Conservation (phyloP, 495 filamentous ascomycete species). For the Lepidopterella palustris region DNA sequence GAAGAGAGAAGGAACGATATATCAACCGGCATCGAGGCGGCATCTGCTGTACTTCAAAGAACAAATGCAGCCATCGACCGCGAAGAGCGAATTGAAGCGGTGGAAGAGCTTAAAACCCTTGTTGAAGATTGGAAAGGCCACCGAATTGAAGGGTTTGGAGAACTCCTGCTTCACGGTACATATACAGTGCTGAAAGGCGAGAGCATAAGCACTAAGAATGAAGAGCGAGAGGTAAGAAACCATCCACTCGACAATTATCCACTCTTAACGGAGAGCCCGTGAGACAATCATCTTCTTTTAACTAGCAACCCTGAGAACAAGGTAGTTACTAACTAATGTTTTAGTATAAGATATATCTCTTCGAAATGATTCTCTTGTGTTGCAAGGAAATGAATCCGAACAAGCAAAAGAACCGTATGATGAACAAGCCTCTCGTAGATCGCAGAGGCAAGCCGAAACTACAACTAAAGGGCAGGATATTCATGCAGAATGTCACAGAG, state of each 20-base stretch:
- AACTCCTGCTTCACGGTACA: conserved; percentile 80
- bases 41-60: conserved; percentile 66
- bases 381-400: conserved; percentile 91
- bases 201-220: conserved; percentile 51
- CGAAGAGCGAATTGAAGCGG: conserved; percentile 69
- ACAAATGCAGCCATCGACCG: conserved; percentile 88
- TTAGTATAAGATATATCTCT: conserved; percentile 96
- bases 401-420: conserved; percentile 65
- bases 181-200: conserved; percentile 90
- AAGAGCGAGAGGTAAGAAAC: conserved; percentile 35
- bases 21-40: conserved; percentile 62
- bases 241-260: neutral
- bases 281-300: too few species aligned
- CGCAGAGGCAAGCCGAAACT: conserved; percentile 73
- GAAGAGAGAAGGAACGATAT: conserved; percentile 63
- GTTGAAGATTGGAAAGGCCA: conserved; percentile 98
- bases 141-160: conserved; percentile 81
- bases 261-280: neutral
- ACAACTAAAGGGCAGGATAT: conserved; percentile 93
- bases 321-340: conserved; percentile 12
- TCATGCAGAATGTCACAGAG: conserved; percentile 98
- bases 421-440: conserved; percentile 63
- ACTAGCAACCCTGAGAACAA: neutral
- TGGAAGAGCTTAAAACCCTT: conserved; percentile 70
- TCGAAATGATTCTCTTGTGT: conserved; percentile 89